These are phyloP conservation scores for Claviceps pazoutovae DNA, from an alignment of 2,329 filamentous ascomycete genomes.

Conservation along the genomic window DNA sequence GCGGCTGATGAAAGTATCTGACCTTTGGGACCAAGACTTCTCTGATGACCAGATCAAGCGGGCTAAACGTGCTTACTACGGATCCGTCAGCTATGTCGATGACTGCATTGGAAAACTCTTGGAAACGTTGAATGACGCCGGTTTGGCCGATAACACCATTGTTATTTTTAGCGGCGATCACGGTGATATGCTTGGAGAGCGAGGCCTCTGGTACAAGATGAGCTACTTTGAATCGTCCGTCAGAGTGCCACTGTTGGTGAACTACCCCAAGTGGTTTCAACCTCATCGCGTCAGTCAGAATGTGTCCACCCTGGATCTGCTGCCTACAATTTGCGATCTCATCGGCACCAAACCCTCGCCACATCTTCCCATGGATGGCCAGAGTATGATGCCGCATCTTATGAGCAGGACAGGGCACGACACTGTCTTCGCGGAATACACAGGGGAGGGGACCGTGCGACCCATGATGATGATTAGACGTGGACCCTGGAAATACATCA, in stretches of 20 bases:
- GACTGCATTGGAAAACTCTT: slow-evolving; percentile 80
- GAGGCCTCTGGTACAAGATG: slow-evolving; percentile 95
- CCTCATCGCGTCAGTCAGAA: slow-evolving; percentile 69
- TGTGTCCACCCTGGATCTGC: slow-evolving; percentile 80
- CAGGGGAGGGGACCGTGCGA: slow-evolving; percentile 78
- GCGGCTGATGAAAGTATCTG: slow-evolving; percentile 73
- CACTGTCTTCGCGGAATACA: slow-evolving; percentile 90
- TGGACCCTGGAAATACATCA: slow-evolving; percentile 82
- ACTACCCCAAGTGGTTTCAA: slow-evolving; percentile 61
- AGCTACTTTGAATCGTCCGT: slow-evolving; percentile 87
- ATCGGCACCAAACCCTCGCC: slow-evolving; percentile 56
- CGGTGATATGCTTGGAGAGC: slow-evolving; percentile 90
- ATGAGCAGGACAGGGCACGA: slow-evolving; percentile 54
- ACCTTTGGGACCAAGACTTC: slow-evolving; percentile 73
- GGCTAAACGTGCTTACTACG: slow-evolving; percentile 81
- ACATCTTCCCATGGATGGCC: slow-evolving; percentile 72
- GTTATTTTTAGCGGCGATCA: slow-evolving; percentile 89
- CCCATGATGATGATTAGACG: slow-evolving; percentile 91
- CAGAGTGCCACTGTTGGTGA: slow-evolving; percentile 74
- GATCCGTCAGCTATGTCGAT: slow-evolving; percentile 85
- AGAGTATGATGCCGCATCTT: slow-evolving; percentile 68
- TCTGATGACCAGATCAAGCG: slow-evolving; percentile 74
- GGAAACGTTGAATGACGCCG: slow-evolving; percentile 62
- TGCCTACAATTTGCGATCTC: slow-evolving; percentile 78
- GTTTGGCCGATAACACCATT: slow-evolving; percentile 73